Evolutionary conservation across 805 yeast species (phyloP).

Genomic region (Spathaspora arborariae): DNA sequence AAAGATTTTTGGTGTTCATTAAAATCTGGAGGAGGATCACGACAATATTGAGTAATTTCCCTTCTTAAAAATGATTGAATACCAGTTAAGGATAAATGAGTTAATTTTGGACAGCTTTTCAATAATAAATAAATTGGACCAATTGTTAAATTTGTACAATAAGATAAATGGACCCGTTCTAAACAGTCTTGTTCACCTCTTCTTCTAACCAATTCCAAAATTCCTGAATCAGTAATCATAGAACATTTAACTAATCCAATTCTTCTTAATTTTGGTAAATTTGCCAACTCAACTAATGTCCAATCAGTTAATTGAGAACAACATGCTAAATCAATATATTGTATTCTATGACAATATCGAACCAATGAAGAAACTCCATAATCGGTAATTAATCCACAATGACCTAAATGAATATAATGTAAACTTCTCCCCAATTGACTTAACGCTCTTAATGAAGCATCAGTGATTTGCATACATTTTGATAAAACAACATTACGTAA

Average conservation of each 20-base stretch:
- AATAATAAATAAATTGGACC: constrained; percentile 74
- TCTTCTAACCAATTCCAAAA: constrained; percentile 60
- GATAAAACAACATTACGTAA: constrained; percentile 84
- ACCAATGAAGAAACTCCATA: constrained; percentile 75
- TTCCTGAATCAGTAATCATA: constrained; percentile 82
- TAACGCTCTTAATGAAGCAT: constrained; percentile 67
- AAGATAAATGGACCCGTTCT: constrained; percentile 90
- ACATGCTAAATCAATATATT: constrained; percentile 92
- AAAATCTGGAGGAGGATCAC: constrained; percentile 91
- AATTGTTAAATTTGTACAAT: constrained; percentile 76
- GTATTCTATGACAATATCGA: constrained; percentile 75
- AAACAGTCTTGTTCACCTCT: constrained; percentile 74
- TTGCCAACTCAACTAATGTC: constrained; percentile 71
- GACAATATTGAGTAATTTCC: constrained; percentile 81
- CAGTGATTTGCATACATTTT: constrained; percentile 85
- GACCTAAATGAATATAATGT: constrained; percentile 91
- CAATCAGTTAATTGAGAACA: constrained; percentile 85
- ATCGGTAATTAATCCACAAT: constrained; percentile 88
- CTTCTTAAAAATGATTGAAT: constrained; percentile 82
- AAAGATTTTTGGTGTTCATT: constrained; percentile 78
- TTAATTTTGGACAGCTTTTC: constrained; percentile 76
- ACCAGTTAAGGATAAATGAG: constrained; percentile 91
- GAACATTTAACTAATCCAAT: constrained; percentile 92
- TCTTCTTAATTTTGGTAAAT: constrained; percentile 75
- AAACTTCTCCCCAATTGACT: constrained; percentile 72